phyloP scores from a whole-genome alignment of 1,284 basidiomycete species.

The Marasmius tenuissimus region DNA sequence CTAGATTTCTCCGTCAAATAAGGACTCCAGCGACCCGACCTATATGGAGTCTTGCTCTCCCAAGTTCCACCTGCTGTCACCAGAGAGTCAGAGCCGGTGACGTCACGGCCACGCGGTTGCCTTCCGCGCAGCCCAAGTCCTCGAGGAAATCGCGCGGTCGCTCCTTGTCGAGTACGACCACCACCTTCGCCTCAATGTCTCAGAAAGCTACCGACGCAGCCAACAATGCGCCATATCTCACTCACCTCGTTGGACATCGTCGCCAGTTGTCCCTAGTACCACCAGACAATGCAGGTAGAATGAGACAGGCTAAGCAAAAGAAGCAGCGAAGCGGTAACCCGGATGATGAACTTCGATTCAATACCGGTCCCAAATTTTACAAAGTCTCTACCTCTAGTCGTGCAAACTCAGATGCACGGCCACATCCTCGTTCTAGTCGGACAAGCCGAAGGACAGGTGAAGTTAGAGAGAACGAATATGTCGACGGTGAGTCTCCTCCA shows the following conservation, averaged over 20 bases:
- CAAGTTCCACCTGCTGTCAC: background rate
- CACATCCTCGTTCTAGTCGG: constrained; percentile 19
- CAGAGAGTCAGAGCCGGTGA: background rate
- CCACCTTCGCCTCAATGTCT: constrained; percentile 66
- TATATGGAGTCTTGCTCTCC: no score
- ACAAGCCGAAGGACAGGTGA: constrained; percentile 16
- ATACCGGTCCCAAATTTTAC: constrained; percentile 31
- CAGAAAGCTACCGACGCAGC: constrained; percentile 47
- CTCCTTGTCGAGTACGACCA: constrained; percentile 51
- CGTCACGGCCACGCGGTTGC: constrained; percentile 21
- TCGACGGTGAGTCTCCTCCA: constrained; percentile 15
- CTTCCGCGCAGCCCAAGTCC: constrained; percentile 8
- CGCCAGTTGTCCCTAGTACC: constrained; percentile 50
- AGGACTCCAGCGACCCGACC: no score
- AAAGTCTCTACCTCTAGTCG: constrained; percentile 7
- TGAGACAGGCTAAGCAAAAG: constrained; percentile 48
- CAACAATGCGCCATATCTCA: constrained; percentile 57
- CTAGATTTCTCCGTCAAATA: no score
- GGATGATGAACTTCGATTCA: constrained; percentile 36
- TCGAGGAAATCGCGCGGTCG: constrained; percentile 16
- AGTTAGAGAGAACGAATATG: constrained; percentile 12
- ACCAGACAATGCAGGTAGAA: constrained; percentile 52
- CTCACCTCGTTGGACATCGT: constrained; percentile 54
- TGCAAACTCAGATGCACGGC: constrained; percentile 20
- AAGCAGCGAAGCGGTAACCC: constrained; percentile 19